Conservation (phyloP, 441 rosid genomes). For the Mallotus repandus region DNA sequence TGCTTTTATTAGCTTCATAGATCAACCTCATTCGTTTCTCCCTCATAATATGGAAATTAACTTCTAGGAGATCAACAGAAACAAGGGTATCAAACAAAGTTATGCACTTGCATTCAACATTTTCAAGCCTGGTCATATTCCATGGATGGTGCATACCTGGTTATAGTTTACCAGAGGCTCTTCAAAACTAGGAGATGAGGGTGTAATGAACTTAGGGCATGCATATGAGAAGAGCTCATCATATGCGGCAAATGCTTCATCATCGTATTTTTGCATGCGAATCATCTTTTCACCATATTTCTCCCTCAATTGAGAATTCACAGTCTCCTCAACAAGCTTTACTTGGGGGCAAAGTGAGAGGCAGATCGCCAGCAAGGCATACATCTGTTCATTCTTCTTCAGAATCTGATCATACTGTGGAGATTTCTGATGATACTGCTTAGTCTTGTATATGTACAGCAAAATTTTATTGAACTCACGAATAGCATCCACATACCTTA, state of each 20-base stretch:
- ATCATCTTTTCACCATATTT: conserved; percentile 97
- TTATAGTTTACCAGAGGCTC: conserved; percentile 94
- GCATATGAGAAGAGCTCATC: conserved; percentile 98
- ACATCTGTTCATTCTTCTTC: conserved; percentile 98
- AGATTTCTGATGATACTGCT: conserved; percentile 89
- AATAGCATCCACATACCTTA: conserved; percentile 89
- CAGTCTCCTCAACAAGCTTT: conserved; percentile 86
- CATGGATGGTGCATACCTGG: conserved; percentile 48
- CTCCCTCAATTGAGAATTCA: conserved; percentile 79
- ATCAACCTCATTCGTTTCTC: background rate
- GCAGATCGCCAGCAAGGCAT: conserved; percentile 77
- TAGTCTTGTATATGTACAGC: conserved; percentile 83
- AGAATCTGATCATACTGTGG: conserved; percentile 90
- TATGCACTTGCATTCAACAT: background rate
- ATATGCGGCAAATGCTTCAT: conserved; percentile 74
- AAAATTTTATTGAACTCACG: conserved; percentile 93
- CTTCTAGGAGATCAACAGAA: background rate
- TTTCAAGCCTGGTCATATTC: background rate
- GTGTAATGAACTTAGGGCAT: conserved; percentile 96
- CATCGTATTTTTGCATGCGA: conserved; percentile 88
- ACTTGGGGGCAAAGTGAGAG: conserved; percentile 91
- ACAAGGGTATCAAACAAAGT: background rate
- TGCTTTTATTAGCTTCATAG: background rate
- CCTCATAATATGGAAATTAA: background rate
- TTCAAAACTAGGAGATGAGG: conserved; percentile 86